phyloP scores from a whole-genome alignment of 371 early-diverging fungal genomes.

The Haplosporangium sp. region DNA sequence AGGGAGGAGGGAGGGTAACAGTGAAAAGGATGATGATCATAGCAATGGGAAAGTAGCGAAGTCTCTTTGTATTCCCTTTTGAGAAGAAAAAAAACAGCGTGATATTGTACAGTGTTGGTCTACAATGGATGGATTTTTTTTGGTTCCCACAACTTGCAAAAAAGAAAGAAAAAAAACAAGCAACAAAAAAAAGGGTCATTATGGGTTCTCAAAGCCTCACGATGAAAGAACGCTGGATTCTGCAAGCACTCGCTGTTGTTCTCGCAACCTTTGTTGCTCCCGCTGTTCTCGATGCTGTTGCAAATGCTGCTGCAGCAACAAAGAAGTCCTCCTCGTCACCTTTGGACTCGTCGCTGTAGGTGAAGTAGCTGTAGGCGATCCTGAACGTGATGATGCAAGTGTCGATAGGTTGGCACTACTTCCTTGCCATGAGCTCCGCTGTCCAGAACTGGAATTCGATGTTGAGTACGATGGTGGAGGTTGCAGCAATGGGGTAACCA shows the following conservation, averaged over 20 bases:
- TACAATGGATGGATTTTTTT: too few relatives aligned
- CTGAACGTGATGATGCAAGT: slow-evolving; percentile 17
- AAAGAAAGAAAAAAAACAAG: not conserved
- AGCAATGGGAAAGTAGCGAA: too few relatives aligned
- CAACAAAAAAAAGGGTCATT: not conserved
- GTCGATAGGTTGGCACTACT: slow-evolving; percentile 9
- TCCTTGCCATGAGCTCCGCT: slow-evolving; percentile 15
- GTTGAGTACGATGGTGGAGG: slow-evolving; percentile 63
- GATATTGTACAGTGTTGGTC: too few relatives aligned
- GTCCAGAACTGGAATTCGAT: slow-evolving; percentile 22
- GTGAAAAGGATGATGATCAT: too few relatives aligned
- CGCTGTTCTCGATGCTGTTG: slow-evolving; percentile 41
- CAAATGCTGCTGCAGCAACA: slow-evolving; percentile 41
- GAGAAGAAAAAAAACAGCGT: too few relatives aligned
- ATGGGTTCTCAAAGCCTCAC: not conserved
- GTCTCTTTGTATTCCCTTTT: too few relatives aligned
- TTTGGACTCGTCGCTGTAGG: slow-evolving; percentile 16
- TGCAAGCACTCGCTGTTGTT: slow-evolving; percentile 28
- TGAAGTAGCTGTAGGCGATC: slow-evolving; percentile 17
- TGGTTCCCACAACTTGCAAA: not conserved
- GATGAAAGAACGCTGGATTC: slow-evolving; percentile 20
- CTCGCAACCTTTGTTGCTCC: slow-evolving; percentile 16
- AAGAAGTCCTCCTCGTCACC: slow-evolving; percentile 31
- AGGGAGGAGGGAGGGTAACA: too few relatives aligned
- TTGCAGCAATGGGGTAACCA: slow-evolving; percentile 73